phyloP scores from a whole-genome alignment of 1,139 yeast genomes.

The Suhomyces wounanorum region DNA sequence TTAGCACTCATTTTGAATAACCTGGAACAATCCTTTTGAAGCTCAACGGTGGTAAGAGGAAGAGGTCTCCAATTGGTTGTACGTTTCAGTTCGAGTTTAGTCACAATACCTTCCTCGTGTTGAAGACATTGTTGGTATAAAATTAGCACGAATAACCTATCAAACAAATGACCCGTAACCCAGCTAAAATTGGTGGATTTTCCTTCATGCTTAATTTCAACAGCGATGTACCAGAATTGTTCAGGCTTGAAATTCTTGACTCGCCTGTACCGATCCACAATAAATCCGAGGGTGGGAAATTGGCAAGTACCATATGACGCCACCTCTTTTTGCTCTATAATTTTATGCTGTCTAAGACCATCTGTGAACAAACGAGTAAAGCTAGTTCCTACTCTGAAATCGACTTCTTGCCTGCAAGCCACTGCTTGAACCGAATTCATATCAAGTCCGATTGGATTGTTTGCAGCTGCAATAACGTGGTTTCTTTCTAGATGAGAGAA shows the following conservation, averaged over 20 bases:
- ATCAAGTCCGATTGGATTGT: conserved; percentile 63
- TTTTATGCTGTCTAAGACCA: conserved; percentile 35
- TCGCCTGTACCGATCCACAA: conserved; percentile 87
- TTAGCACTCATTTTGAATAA: conserved; percentile 81
- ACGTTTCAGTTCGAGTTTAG: conserved; percentile 57
- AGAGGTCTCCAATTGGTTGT: conserved; percentile 79
- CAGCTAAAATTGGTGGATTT: conserved; percentile 53
- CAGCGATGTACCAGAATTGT: conserved; percentile 72
- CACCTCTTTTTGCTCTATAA: conserved; percentile 28
- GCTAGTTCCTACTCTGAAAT: conserved; percentile 85
- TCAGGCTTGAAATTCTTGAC: conserved; percentile 74
- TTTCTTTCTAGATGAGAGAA: conserved; percentile 83
- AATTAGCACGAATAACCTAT: conserved; percentile 61
- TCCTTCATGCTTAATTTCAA: conserved; percentile 44
- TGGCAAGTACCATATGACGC: conserved; percentile 93
- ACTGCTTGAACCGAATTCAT: conserved; percentile 80
- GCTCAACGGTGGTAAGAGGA: conserved; percentile 93
- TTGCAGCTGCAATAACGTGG: conserved; percentile 78
- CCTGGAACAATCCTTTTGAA: conserved; percentile 83
- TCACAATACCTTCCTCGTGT: conserved; percentile 50
- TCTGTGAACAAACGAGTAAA: conserved; percentile 78
- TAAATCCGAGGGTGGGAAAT: conserved; percentile 94
- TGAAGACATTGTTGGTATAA: conserved; percentile 68
- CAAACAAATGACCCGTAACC: conserved; percentile 73
- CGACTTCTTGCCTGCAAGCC: conserved; percentile 80